Conservation (phyloP, 2,329 filamentous ascomycete species). For the Sporothrix mexicana region DNA sequence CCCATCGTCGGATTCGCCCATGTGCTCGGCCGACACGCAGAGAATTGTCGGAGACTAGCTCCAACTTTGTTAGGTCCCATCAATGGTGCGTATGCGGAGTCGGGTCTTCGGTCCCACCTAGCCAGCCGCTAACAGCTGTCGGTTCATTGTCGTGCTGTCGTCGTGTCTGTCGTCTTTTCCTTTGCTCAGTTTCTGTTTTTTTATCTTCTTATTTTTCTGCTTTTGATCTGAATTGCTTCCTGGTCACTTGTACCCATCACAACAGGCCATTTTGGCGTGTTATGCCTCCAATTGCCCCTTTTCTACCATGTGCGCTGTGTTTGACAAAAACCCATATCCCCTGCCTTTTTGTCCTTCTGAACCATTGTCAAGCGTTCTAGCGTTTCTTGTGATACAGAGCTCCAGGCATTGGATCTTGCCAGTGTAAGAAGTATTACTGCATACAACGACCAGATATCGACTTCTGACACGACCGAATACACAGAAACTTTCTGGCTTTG, state of each 20-base stretch:
- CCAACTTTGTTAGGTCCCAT: constrained; percentile 16
- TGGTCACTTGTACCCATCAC: background rate
- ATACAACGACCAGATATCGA: no score
- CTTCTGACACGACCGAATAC: constrained; percentile 11
- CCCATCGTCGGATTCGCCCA: constrained; percentile 36
- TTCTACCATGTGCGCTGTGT: background rate
- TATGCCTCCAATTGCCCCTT: background rate
- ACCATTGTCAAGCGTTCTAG: background rate
- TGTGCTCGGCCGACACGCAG: constrained; percentile 35
- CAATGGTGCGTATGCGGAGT: constrained; percentile 25
- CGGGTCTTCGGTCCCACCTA: background rate
- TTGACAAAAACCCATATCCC: background rate
- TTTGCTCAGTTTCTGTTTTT: background rate
- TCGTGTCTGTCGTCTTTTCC: constrained; percentile 3
- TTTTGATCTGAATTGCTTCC: background rate
- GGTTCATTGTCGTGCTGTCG: background rate
- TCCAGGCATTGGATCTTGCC: background rate
- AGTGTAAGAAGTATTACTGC: background rate
- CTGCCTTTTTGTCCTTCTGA: background rate
- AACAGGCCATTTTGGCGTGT: constrained; percentile 18
- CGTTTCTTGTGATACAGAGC: background rate
- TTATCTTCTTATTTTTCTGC: background rate
- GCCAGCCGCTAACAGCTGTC: constrained; percentile 6
- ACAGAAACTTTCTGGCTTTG: background rate
- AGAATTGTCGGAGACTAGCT: constrained; percentile 28